Base-by-base conservation (phyloP, 148 eudicot species). In the Amaranthus hypochondriacus region DNA sequence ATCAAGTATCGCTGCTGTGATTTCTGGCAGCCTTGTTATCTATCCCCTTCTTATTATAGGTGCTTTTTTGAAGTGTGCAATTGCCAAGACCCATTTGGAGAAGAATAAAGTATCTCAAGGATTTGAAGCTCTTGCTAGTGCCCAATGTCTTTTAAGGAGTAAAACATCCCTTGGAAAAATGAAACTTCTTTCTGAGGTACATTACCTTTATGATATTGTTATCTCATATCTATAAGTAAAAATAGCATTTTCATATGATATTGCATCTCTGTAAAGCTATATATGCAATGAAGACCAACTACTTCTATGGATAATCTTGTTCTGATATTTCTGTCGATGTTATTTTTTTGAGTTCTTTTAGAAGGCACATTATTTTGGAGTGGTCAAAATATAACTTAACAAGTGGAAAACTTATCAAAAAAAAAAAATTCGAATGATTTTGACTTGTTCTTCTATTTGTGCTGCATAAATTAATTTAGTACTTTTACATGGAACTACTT, bases 61-160 rank as follows among this genome's bases (percentile, higher is more conserved):
- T 70, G 81, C 86, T 90, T 89, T 96, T 88, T 90, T 96, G 89
- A 90, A 96, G 99, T 96, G 99, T 92, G 90, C 96, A 70, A 90
- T 89, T 83, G 99, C 99, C 42, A 90, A 88, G 88, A 76, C 68
- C 78, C 76, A 91, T 74, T 86, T 96, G 75, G 97, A 92, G 88
- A 90, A 86, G 88, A 96, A 87, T 76, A 79, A 86, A 68, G 87
- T 92, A 48, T 86, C 90, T 74, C 87, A 81, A 86, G 97, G 97
- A 80, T 96, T 92, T 90, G 99, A 96, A 84, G 99, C 99, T 72
- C 97, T 96, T 87, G 99, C 97, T 71, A 96, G 94, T 76, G 97
- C 99, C 66, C 99, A 92, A 60, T 80, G 94, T 86, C 86, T 89
- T 77, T 84, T 96, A 61, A 86, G 94, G 86, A 92, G 92, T 77